Evolutionary conservation across 345 rosid genomes (phyloP).

Genomic region (Adansonia digitata): DNA sequence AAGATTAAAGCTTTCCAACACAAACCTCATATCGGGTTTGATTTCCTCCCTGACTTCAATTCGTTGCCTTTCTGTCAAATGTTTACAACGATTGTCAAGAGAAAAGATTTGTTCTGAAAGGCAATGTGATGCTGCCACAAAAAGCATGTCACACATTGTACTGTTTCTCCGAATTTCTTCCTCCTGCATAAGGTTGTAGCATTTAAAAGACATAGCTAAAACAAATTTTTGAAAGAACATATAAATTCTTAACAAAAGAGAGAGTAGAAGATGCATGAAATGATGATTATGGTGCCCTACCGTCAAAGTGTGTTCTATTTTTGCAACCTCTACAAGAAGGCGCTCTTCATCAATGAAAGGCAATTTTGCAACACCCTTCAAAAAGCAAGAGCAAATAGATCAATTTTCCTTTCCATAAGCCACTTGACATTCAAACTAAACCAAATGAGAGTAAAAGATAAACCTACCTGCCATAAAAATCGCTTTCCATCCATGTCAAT

Average conservation of each 20-base stretch:
- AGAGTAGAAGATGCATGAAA: not conserved
- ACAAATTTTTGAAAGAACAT: not conserved
- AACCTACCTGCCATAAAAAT: slow-evolving; percentile 66
- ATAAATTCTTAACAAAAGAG: not conserved
- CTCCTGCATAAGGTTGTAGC: slow-evolving; percentile 34
- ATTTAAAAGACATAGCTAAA: not conserved
- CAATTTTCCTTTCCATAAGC: not conserved
- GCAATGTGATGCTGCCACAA: slow-evolving; percentile 66
- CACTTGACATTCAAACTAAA: not conserved
- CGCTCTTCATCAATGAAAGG: slow-evolving; percentile 90
- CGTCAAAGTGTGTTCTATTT: slow-evolving; percentile 51
- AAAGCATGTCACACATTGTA: slow-evolving; percentile 67
- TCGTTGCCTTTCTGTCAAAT: slow-evolving; percentile 39
- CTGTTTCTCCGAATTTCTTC: slow-evolving; percentile 88
- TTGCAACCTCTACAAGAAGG: slow-evolving; percentile 68
- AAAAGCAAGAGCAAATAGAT: not conserved
- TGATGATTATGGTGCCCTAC: not conserved
- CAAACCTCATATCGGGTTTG: slow-evolving; percentile 43
- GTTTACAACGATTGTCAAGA: slow-evolving; percentile 57
- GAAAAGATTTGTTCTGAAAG: slow-evolving; percentile 68
- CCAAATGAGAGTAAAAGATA: not conserved
- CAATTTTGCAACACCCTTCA: slow-evolving; percentile 70
- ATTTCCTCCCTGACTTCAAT: slow-evolving; percentile 43
- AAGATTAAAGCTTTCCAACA: slow-evolving; percentile 1
- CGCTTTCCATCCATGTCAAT: slow-evolving; percentile 96